Percentiles rank a stretch among this genome's conserved stretches.
Evolutionary conservation across 148 eudicot genomes (phyloP).

Genomic region (Diospyros lotus): DNA sequence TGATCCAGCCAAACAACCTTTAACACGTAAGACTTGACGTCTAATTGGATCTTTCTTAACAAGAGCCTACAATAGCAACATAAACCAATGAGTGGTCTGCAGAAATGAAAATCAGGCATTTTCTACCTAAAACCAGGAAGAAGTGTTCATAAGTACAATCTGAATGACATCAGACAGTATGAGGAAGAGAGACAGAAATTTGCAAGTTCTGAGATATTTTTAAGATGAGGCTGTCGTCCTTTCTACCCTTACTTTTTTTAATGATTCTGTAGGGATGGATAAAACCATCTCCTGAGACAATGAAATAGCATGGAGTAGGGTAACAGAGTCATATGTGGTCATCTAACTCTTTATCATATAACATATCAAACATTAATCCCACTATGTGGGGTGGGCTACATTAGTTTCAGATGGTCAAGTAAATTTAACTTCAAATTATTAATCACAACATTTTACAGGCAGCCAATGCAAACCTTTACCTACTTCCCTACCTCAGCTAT

Average conservation of each 20-base stretch:
- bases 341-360: no score
- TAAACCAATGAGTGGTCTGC: neutral
- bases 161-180: neutral
- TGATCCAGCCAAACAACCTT: slow-evolving; percentile 97
- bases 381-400: no score
- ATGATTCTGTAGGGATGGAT: no score
- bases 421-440: neutral
- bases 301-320: no score
- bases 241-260: no score
- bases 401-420: no score
- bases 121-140: neutral
- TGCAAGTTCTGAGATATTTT: no score
- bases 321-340: no score
- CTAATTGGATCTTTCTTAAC: slow-evolving; percentile 84
- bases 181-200: no score
- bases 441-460: neutral
- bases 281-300: no score
- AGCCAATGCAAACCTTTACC: slow-evolving; percentile 7
- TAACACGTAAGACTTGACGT: slow-evolving; percentile 91
- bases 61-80: slow-evolving; percentile 55
- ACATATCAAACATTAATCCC: no score
- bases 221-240: no score
- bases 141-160: neutral
- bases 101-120: neutral
- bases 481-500: neutral